Evolutionary conservation across 2,329 filamentous ascomycete species (phyloP), one percentile per base, ranked within the genome.

Genomic region (Fusarium mangiferae): DNA sequence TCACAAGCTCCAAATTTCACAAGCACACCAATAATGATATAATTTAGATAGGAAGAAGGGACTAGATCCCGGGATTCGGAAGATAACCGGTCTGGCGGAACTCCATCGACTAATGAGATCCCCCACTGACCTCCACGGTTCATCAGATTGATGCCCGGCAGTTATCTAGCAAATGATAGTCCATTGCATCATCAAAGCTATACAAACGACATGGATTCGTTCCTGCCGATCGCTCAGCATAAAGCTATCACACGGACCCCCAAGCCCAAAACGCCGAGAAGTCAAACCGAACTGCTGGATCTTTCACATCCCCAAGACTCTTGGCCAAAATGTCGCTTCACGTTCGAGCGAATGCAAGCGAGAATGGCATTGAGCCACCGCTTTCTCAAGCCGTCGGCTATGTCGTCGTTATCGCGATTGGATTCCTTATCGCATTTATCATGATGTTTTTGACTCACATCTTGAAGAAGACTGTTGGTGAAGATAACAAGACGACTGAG

Each of bases 401-500:
- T 54, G 77, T 78, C 14, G 80, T 83, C 9, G 81, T 83, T 13
- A 78, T 82, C 8, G 79, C 72, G 1, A 75, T 82, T 55, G 81
- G 80, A 5, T 81, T 83, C 18, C 55, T 82, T 2, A 80, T 83
- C 62, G 80, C 81, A 1, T 76, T 81, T 28, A 81, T 82, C 28
- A 87, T 87, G 85, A 85, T 87, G 68, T 78, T 85, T 4, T 78
- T 86, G 2, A 87, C 85, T 0, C 82, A 81, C 13, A 61, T 86
- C 6, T 72, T 88, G n/a, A 88, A 87, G 69, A 83, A 79, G 41
- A 87, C 86, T 0, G 81, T 84, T 0, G 85, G 85, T 2, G 87
- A 89, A 68, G 86, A 88, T 54, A 88, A 87, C 61, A 81, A 82
- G 28, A 87, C 85, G 26, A 88, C 86, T 0, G 87, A 89, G 76